phyloP scores from a whole-genome alignment of 129 eudicot species.

The Chrysanthemum makinoi region DNA sequence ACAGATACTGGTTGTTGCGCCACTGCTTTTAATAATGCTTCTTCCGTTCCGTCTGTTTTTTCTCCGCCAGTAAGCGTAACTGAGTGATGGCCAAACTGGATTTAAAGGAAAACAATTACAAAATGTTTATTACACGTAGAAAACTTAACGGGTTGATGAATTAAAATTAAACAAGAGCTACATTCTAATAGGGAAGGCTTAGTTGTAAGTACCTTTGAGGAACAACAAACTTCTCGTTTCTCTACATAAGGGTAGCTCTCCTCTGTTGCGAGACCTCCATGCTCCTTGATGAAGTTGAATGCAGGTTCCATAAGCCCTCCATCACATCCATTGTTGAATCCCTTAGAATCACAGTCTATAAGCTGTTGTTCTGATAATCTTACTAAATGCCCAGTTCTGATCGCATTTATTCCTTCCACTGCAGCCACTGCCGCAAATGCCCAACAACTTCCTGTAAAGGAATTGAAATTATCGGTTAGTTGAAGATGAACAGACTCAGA shows the following conservation, averaged over 20 bases:
- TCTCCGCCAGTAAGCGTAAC: slow-evolving; percentile 50
- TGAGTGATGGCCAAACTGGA: slow-evolving; percentile 23
- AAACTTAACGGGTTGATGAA: too few relatives aligned
- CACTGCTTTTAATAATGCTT: slow-evolving; percentile 54
- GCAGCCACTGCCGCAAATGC: slow-evolving; percentile 81
- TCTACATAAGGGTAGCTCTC: slow-evolving; percentile 69
- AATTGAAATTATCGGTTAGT: not conserved
- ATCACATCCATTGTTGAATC: slow-evolving; percentile 57
- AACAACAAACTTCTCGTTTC: not conserved
- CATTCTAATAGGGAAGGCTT: not conserved
- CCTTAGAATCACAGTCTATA: slow-evolving; percentile 63
- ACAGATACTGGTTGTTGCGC: slow-evolving; percentile 58
- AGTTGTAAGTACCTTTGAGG: not conserved
- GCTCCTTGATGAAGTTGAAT: slow-evolving; percentile 49
- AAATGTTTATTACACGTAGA: not conserved
- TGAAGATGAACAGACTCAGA: too few relatives aligned
- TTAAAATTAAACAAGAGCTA: not conserved
- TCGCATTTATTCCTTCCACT: slow-evolving; percentile 73
- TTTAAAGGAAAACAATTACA: slow-evolving; percentile 42
- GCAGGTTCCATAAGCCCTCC: slow-evolving; percentile 86
- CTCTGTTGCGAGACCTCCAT: slow-evolving; percentile 74
- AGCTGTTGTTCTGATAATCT: slow-evolving; percentile 83
- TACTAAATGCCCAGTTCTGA: slow-evolving; percentile 59
- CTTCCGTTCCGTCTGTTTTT: slow-evolving; percentile 40
- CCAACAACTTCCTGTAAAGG: slow-evolving; percentile 78